Evolutionary conservation across 139 green algal genomes (phyloP).

Genomic region (Zygnema cylindricum): DNA sequence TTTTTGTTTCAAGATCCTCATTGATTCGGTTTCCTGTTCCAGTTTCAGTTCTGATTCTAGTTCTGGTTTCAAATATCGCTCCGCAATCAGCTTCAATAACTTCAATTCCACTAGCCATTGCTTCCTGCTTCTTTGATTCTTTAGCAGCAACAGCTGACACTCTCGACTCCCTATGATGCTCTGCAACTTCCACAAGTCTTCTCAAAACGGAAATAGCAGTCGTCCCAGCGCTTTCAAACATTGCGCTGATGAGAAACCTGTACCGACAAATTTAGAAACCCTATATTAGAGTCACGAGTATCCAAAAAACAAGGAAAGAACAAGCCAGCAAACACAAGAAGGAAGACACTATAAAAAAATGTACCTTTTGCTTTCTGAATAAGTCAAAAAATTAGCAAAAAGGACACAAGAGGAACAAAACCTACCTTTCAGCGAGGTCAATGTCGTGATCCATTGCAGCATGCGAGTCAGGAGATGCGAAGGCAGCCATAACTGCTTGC

Average conservation of each 20-base stretch:
- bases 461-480: too few relatives aligned
- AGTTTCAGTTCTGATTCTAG: too few relatives aligned
- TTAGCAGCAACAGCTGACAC: background rate
- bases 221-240: background rate
- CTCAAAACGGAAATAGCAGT: background rate
- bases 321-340: too few relatives aligned
- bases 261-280: background rate
- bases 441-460: too few relatives aligned
- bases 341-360: background rate
- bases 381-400: too few relatives aligned
- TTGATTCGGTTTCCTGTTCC: too few relatives aligned
- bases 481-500: too few relatives aligned
- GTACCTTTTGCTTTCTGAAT: background rate
- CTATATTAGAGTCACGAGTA: background rate
- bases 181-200: background rate
- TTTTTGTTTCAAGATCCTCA: too few relatives aligned
- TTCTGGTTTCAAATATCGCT: too few relatives aligned
- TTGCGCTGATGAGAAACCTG: background rate
- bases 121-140: background rate
- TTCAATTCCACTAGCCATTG: background rate
- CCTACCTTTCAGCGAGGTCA: background rate
- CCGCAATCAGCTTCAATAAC: background rate
- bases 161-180: background rate
- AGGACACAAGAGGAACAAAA: background rate
- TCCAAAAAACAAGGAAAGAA: background rate